phyloP scores from a whole-genome alignment of 2,329 filamentous ascomycete genomes.

The Lasiodiplodia citricola region DNA sequence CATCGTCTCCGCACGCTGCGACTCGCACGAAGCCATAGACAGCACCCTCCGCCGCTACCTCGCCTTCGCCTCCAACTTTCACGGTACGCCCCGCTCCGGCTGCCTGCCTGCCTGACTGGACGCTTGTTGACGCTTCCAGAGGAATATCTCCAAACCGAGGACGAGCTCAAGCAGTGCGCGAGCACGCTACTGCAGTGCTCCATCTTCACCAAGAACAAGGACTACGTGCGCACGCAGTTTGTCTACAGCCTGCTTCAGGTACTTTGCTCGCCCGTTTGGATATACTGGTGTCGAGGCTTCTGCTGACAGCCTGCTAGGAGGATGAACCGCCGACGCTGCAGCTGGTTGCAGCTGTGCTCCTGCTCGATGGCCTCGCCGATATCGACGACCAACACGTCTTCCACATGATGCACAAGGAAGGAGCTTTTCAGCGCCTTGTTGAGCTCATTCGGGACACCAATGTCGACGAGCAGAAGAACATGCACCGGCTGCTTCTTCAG shows the following conservation, averaged over 20 bases:
- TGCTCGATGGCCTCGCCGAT: conserved; percentile 82
- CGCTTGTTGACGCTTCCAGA: conserved; percentile 51
- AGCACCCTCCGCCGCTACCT: conserved; percentile 85
- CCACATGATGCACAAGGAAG: conserved; percentile 84
- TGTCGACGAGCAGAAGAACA: conserved; percentile 66
- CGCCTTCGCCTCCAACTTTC: conserved; percentile 74
- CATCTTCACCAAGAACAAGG: conserved; percentile 74
- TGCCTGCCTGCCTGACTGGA: conserved; percentile 12
- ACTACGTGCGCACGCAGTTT: conserved; percentile 91
- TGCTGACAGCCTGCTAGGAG: conserved; percentile 63
- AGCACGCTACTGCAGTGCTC: conserved; percentile 76
- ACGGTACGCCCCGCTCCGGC: conserved; percentile 52
- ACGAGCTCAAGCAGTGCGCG: conserved; percentile 80
- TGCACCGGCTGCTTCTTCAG: conserved; percentile 84
- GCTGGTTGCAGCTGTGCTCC: conserved; percentile 79
- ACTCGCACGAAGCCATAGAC: conserved; percentile 74
- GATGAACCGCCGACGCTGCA: conserved; percentile 82
- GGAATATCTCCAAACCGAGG: conserved; percentile 74
- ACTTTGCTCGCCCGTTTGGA: conserved; percentile 29
- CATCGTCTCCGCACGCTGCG: conserved; percentile 65
- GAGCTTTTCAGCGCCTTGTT: conserved; percentile 81
- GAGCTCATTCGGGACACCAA: conserved; percentile 75
- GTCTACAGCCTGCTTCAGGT: conserved; percentile 83
- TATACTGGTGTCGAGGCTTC: background rate
- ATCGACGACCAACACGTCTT: conserved; percentile 75